A percentile compares a stretch with the other conserved stretches of the same genome.
Evolutionary conservation across 805 yeast genomes (phyloP).

Genomic region (Starmerella apis): DNA sequence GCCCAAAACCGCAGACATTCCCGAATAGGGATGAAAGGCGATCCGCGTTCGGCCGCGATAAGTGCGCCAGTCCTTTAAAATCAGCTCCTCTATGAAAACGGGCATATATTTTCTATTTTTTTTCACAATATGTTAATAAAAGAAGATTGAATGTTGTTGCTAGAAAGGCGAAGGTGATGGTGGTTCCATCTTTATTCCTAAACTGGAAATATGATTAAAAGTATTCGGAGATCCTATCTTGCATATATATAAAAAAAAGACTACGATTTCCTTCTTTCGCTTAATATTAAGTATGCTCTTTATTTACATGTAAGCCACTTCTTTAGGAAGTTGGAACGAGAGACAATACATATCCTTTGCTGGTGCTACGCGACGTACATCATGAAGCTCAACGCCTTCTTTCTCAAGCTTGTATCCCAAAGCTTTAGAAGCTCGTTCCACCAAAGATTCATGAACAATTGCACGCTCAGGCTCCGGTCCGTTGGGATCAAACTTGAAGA

Average conservation of each 20-base stretch:
- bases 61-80: not conserved
- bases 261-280: too few relatives aligned
- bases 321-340: slow-evolving; percentile 49
- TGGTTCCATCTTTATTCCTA: not conserved
- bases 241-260: not conserved
- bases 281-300: not conserved
- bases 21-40: not conserved
- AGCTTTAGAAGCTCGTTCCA: slow-evolving; percentile 40
- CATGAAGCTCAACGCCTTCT: slow-evolving; percentile 51
- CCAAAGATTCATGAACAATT: slow-evolving; percentile 59
- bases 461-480: slow-evolving; percentile 62
- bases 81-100: not conserved
- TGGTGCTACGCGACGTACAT: slow-evolving; percentile 91
- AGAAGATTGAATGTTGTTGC: too few relatives aligned
- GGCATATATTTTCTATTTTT: not conserved
- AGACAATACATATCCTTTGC: slow-evolving; percentile 94
- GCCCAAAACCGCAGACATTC: slow-evolving; percentile 2
- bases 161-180: too few relatives aligned
- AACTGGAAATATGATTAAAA: not conserved
- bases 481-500: slow-evolving; percentile 71
- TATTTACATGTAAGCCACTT: slow-evolving; percentile 30
- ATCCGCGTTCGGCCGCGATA: not conserved
- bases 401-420: slow-evolving; percentile 40
- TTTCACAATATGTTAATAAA: too few relatives aligned
- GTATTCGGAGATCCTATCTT: not conserved